Evolutionary conservation across 2,329 filamentous ascomycete species (phyloP).

Genomic region (Talaromyces sp.): DNA sequence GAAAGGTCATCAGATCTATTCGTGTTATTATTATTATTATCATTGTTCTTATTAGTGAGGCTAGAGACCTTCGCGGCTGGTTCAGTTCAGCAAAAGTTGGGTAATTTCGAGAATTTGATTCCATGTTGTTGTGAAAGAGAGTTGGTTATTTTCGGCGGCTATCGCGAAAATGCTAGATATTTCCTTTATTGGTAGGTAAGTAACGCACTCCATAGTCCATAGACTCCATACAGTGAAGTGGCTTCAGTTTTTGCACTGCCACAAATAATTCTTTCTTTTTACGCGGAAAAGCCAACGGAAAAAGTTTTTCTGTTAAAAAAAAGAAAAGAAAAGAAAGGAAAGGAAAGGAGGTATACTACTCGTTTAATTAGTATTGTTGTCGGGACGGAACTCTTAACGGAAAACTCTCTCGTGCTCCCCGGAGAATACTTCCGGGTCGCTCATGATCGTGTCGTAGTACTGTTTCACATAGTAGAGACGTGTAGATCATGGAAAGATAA

Average conservation of each 20-base stretch:
- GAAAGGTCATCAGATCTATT: not conserved
- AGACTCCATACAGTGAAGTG: no score
- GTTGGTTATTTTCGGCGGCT: not conserved
- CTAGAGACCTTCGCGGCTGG: not conserved
- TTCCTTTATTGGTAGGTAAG: not conserved
- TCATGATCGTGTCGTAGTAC: no score
- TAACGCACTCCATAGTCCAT: not conserved
- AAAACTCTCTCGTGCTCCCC: no score
- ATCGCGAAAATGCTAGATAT: not conserved
- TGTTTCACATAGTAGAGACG: no score
- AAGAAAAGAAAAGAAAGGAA: no score
- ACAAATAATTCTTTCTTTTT: not conserved
- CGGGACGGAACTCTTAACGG: no score
- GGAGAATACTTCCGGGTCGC: not conserved
- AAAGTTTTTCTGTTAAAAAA: no score
- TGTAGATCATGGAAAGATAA: not conserved
- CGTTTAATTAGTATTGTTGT: no score
- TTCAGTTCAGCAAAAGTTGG: not conserved
- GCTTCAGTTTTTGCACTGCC: not conserved
- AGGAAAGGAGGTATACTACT: no score
- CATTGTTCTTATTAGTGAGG: no score
- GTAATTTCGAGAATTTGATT: no score
- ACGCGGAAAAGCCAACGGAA: not conserved
- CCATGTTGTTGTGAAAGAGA: no score
- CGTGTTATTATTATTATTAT: not conserved